Evolutionary conservation across 1,284 basidiomycete genomes (phyloP).

Genomic region (Leccinum pachyderme): DNA sequence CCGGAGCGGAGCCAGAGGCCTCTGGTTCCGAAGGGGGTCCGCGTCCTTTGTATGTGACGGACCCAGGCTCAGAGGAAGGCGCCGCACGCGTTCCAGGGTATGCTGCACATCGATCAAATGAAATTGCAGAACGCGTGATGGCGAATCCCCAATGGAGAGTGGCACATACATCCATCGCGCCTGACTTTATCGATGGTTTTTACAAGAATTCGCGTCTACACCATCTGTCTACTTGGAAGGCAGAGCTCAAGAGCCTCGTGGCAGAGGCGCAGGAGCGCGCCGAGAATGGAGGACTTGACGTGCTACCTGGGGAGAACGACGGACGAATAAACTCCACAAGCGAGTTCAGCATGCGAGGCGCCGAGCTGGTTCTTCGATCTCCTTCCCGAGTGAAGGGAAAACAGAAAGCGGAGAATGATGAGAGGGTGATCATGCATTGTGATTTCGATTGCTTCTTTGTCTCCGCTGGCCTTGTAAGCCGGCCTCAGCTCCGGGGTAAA

Average conservation of each 20-base stretch:
- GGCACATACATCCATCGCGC: slow-evolving; percentile 82
- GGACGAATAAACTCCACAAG: slow-evolving; percentile 22
- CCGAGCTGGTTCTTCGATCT: slow-evolving; percentile 47
- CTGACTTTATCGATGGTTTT: slow-evolving; percentile 86
- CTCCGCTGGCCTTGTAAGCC: slow-evolving; percentile 76
- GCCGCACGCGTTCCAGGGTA: slow-evolving; percentile 56
- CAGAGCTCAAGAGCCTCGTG: slow-evolving; percentile 82
- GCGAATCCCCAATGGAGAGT: slow-evolving; percentile 81
- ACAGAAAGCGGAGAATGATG: slow-evolving; percentile 43
- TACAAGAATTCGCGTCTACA: slow-evolving; percentile 93
- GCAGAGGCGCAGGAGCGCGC: slow-evolving; percentile 73
- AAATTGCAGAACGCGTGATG: slow-evolving; percentile 72
- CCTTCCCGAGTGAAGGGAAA: slow-evolving; percentile 57
- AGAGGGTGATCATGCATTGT: slow-evolving; percentile 86
- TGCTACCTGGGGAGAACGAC: background rate
- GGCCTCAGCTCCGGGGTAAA: slow-evolving; percentile 80
- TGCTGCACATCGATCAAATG: slow-evolving; percentile 64
- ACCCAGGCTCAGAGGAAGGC: slow-evolving; percentile 41
- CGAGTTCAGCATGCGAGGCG: slow-evolving; percentile 57
- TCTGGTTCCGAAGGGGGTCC: slow-evolving; percentile 18
- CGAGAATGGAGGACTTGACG: slow-evolving; percentile 40
- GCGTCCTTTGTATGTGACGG: slow-evolving; percentile 40
- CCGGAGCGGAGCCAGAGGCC: background rate
- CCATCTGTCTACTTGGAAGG: slow-evolving; percentile 90
- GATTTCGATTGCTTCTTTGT: slow-evolving; percentile 99